phyloP scores from a whole-genome alignment of 176 grass and related monocot species.

The Tillandsia leiboldiana region DNA sequence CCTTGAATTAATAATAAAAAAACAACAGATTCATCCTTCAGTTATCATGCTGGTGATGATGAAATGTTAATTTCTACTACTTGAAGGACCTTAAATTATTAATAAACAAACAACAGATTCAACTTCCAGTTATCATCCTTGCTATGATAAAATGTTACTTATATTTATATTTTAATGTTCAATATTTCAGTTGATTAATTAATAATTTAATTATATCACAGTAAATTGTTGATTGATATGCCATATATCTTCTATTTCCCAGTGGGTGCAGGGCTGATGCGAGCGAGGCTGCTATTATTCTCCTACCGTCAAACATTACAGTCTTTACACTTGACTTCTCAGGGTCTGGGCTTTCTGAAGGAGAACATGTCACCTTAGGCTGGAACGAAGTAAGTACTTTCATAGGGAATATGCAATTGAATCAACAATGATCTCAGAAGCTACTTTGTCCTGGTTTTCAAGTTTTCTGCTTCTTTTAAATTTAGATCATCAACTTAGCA shows the following conservation, averaged over 20 bases:
- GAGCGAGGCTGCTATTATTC: conserved; percentile 97
- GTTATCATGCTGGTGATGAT: too few relatives aligned
- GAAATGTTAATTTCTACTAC: too few relatives aligned
- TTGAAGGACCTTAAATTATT: too few relatives aligned
- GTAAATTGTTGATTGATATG: conserved; percentile 26
- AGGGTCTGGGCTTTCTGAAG: conserved; percentile 97
- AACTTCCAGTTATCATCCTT: too few relatives aligned
- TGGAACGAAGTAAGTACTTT: conserved; percentile 85
- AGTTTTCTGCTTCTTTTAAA: neutral
- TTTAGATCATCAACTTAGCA: neutral
- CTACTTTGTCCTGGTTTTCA: neutral
- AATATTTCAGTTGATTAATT: too few relatives aligned
- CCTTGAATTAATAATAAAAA: too few relatives aligned
- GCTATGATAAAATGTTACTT: too few relatives aligned
- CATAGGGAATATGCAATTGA: neutral
- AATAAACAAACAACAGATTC: too few relatives aligned
- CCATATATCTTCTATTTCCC: conserved; percentile 40
- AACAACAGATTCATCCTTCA: too few relatives aligned
- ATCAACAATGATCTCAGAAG: neutral
- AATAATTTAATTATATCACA: too few relatives aligned
- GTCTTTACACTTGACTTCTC: conserved; percentile 99
- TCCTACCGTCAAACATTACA: conserved; percentile 92
- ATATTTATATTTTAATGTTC: too few relatives aligned
- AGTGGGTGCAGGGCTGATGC: conserved; percentile 99
- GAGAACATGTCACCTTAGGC: conserved; percentile 96